These are phyloP conservation scores for Cryptococcus hybrid DNA, from an alignment of 1,284 basidiomycete species.

Conservation along the genomic window DNA sequence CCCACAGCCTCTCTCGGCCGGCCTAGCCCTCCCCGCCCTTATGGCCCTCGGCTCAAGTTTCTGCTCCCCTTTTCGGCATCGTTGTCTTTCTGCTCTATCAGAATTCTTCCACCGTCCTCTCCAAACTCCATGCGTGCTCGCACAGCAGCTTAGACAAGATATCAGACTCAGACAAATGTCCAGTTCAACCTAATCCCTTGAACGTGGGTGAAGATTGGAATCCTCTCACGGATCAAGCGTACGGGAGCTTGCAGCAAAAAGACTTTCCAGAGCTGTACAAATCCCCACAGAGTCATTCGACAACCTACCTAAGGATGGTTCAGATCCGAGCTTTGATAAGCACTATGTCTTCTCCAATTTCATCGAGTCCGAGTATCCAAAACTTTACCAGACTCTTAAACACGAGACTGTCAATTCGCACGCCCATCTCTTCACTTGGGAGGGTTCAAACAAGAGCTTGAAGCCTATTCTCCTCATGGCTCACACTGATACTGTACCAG, in stretches of 20 bases:
- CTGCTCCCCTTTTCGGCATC: constrained; percentile 1
- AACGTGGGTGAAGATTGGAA: constrained; percentile 40
- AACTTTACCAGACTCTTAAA: constrained; percentile 38
- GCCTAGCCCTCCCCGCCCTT: constrained; percentile 3
- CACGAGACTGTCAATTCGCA: constrained; percentile 52
- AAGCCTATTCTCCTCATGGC: constrained; percentile 53
- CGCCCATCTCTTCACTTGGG: constrained; percentile 52
- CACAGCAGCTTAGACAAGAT: constrained; percentile 4
- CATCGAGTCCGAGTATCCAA: constrained; percentile 49
- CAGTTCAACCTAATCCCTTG: constrained; percentile 32
- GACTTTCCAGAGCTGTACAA: constrained; percentile 45
- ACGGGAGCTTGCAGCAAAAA: constrained; percentile 35
- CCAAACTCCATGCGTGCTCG: not conserved
- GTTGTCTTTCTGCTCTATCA: not conserved
- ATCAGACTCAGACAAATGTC: constrained; percentile 28
- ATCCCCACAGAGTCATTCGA: constrained; percentile 52
- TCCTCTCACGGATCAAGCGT: constrained; percentile 31
- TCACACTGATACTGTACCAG: constrained; percentile 56
- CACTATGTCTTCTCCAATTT: constrained; percentile 47
- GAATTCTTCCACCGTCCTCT: not conserved
- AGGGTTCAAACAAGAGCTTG: constrained; percentile 42
- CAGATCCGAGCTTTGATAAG: constrained; percentile 45
- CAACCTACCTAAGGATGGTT: constrained; percentile 36
- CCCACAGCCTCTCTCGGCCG: constrained; percentile 1
- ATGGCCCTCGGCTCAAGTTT: not conserved